A percentile compares a stretch with the other conserved stretches of the same genome.
phyloP scores from a whole-genome alignment of 257 asterid species.

The Solanum gracilifrons region DNA sequence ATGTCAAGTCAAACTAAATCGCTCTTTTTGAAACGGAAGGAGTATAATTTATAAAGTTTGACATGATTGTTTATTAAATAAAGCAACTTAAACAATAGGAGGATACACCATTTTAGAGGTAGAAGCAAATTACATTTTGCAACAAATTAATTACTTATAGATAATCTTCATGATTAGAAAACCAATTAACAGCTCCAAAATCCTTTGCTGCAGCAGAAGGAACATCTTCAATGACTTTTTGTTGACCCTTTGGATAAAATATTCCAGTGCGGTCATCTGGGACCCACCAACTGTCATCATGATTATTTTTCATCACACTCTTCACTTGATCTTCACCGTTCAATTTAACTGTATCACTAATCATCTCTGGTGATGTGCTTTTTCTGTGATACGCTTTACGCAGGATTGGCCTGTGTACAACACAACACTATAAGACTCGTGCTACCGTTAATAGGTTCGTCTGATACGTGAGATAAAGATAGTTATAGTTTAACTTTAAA shows the following conservation, averaged over 20 bases:
- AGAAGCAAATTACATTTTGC: not conserved
- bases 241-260: constrained; percentile 65
- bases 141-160: not conserved
- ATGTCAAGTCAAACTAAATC: no score
- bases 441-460: no score
- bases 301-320: constrained; percentile 4
- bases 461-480: not conserved
- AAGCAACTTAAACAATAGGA: not conserved
- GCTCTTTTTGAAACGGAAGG: no score
- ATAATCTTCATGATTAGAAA: constrained; percentile 13
- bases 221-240: constrained; percentile 47
- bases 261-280: constrained; percentile 53
- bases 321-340: constrained; percentile 35
- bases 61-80: not conserved
- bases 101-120: not conserved
- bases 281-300: constrained; percentile 34
- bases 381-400: constrained; percentile 48
- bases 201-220: constrained; percentile 31
- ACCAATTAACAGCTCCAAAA: constrained; percentile 28
- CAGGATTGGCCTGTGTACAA: constrained; percentile 30
- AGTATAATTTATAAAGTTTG: no score
- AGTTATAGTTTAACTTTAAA: no score
- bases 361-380: constrained; percentile 24
- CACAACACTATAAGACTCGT: not conserved
- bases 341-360: constrained; percentile 22